Conservation (phyloP, 2,329 filamentous ascomycete genomes). For the Penicillium thymicola region DNA sequence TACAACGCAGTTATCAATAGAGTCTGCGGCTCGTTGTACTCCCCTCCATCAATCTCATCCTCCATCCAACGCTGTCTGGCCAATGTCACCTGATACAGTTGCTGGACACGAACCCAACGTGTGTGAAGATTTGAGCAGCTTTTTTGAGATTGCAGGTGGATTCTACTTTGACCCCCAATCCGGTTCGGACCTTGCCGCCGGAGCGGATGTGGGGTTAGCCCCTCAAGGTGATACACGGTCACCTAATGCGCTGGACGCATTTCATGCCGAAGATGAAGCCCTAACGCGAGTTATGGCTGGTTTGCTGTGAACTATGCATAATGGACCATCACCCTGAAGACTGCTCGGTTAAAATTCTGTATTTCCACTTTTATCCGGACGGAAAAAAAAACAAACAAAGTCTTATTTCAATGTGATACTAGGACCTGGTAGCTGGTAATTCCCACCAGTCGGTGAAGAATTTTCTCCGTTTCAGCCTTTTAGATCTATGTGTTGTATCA, state of each 20-base stretch:
- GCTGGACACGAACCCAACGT: slow-evolving; percentile 18
- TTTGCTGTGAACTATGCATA: slow-evolving; percentile 21
- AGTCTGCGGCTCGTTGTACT: not conserved
- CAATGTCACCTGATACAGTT: slow-evolving; percentile 14
- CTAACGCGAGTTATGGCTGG: slow-evolving; percentile 37
- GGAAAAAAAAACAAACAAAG: too few relatives aligned
- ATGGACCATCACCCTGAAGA: too few relatives aligned
- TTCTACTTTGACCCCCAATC: slow-evolving; percentile 29
- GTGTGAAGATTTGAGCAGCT: slow-evolving; percentile 54
- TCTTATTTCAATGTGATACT: too few relatives aligned
- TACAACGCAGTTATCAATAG: not conserved
- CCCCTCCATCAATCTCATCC: slow-evolving; percentile 5
- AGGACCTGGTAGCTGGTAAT: not conserved
- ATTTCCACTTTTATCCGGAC: not conserved
- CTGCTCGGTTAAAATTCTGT: not conserved
- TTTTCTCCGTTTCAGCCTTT: too few relatives aligned
- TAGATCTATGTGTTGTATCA: not conserved
- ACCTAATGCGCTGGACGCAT: slow-evolving; percentile 24
- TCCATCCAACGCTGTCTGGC: slow-evolving; percentile 15
- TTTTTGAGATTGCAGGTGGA: slow-evolving; percentile 60
- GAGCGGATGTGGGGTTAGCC: slow-evolving; percentile 8
- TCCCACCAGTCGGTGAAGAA: slow-evolving; percentile 9
- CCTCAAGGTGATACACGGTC: slow-evolving; percentile 1
- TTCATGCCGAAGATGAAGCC: slow-evolving; percentile 36
- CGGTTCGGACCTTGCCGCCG: slow-evolving; percentile 6